Base-by-base conservation (phyloP, 768 basidiomycete species). In the Hebeloma cylindrosporum region DNA sequence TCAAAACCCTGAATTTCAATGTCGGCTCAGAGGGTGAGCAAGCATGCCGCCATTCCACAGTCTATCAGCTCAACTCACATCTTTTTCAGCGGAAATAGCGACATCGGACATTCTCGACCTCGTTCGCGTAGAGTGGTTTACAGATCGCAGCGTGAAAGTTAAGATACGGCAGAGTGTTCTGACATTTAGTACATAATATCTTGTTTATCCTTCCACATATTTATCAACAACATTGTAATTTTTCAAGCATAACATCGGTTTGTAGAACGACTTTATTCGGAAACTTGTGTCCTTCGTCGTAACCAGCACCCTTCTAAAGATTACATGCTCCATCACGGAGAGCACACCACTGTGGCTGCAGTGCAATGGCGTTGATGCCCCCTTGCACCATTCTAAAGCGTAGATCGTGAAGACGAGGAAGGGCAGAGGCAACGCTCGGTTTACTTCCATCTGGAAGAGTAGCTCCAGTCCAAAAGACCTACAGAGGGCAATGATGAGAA, bases 1-100 rank as follows among this genome's bases (percentile, higher is more conserved):
- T 80, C 73, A 98, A 95, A 66, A 85, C 83, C 3, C 73, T 94
- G 38, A 78, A 78, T 28, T 96, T 96, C 64, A 84, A 88, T 48
- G 74, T 96, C 7, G 92, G 89, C 0, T 79, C 83, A 34, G 87
- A 87, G 59, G 88, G 93, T 91, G 53, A 57, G 80, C 63, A 18
- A 34, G 17, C 18, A 3, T 9, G 10, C 43, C 25, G 29, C 29
- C 25, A 3, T 36, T 40, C 4, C 18, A 20, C 7, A 27, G 11
- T 39, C 43, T 10, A 27, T 20, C 21, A 10, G 21, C 23, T 30
- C 21, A 30, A 21, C 36, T 3, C 28, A 11, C 5, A 23, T 36
- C 9, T 34, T 14, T 50, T 26, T 7, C 33, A 70, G 71, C 61
- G 8, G 63, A 69, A 27, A 74, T 74, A 70, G 64, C 61, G 17